These are phyloP conservation scores for Trypanosoma theileri DNA, from an alignment of 208 protist species.

Conservation along the genomic window DNA sequence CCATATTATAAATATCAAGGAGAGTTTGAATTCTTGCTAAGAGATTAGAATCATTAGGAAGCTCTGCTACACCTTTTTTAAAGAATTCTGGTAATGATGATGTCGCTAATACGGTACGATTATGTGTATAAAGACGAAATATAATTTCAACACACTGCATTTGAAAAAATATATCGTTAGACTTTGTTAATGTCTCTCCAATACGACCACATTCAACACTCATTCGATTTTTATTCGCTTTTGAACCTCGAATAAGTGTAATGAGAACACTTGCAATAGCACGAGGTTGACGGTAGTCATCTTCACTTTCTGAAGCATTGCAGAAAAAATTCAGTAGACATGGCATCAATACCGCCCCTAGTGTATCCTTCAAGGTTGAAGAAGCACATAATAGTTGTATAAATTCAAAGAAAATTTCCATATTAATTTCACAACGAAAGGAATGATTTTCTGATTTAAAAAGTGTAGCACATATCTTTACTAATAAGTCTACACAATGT, in stretches of 20 bases:
- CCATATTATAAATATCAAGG: conserved; percentile 71
- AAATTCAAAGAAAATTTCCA: conserved; percentile 66
- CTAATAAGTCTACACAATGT: conserved; percentile 46
- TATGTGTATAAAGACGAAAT: conserved; percentile 74
- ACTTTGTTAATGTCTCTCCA: conserved; percentile 42
- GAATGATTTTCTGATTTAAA: conserved; percentile 33
- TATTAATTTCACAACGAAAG: conserved; percentile 51
- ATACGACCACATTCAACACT: conserved; percentile 49
- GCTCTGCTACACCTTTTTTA: conserved; percentile 52
- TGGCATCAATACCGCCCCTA: conserved; percentile 41
- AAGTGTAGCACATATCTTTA: conserved; percentile 38
- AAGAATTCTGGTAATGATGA: conserved; percentile 45
- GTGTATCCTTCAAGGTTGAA: conserved; percentile 49
- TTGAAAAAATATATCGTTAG: conserved; percentile 83
- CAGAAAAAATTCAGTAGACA: conserved; percentile 59
- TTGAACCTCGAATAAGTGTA: conserved; percentile 72
- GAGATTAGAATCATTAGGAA: conserved; percentile 77
- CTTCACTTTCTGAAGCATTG: conserved; percentile 42
- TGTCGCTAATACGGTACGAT: conserved; percentile 42
- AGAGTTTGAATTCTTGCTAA: conserved; percentile 63
- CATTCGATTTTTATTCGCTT: conserved; percentile 74
- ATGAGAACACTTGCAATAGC: conserved; percentile 77
- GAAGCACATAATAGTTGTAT: conserved; percentile 55
- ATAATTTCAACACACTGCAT: conserved; percentile 89
- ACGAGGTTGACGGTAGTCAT: conserved; percentile 75